A percentile compares a stretch with the other conserved stretches of the same genome.
Evolutionary conservation across 2,329 filamentous ascomycete species (phyloP).

Genomic region (Trichophyton mentagrophytes): DNA sequence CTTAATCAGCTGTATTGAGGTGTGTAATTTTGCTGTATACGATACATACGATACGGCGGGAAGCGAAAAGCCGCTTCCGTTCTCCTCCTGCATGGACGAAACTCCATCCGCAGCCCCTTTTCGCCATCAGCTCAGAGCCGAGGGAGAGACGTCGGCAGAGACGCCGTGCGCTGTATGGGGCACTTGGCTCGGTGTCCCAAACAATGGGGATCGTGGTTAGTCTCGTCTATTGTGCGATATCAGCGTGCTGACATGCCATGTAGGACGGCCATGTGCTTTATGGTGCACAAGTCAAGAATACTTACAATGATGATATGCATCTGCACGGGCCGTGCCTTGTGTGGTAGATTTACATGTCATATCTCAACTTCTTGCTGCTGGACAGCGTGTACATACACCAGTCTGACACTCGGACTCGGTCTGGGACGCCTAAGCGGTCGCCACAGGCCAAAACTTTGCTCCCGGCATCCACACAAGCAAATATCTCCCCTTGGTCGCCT

Average conservation of each 20-base stretch:
- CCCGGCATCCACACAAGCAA: background rate
- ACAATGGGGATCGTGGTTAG: background rate
- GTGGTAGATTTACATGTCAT: background rate
- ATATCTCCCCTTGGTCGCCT: background rate
- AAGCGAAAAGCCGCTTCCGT: background rate
- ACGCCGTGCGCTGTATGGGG: background rate
- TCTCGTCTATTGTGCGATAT: background rate
- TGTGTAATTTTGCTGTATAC: background rate
- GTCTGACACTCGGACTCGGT: background rate
- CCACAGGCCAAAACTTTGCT: background rate
- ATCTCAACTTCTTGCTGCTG: background rate
- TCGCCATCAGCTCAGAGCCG: background rate
- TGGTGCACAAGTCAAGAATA: background rate
- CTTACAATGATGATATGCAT: background rate
- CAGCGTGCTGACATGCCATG: background rate
- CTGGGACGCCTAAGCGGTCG: background rate
- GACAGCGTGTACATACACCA: too few species aligned
- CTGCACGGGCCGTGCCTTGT: background rate
- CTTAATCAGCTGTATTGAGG: background rate
- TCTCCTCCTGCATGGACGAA: background rate
- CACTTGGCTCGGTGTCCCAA: too few species aligned
- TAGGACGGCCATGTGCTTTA: background rate
- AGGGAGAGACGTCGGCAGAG: too few species aligned
- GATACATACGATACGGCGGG: conserved; percentile 3
- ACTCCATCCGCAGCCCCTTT: background rate